Percentiles rank a stretch among this genome's conserved stretches.
These are phyloP conservation scores for Yamadazyma takamatsuzukensis DNA, from an alignment of 805 yeast species.

Conservation along the genomic window DNA sequence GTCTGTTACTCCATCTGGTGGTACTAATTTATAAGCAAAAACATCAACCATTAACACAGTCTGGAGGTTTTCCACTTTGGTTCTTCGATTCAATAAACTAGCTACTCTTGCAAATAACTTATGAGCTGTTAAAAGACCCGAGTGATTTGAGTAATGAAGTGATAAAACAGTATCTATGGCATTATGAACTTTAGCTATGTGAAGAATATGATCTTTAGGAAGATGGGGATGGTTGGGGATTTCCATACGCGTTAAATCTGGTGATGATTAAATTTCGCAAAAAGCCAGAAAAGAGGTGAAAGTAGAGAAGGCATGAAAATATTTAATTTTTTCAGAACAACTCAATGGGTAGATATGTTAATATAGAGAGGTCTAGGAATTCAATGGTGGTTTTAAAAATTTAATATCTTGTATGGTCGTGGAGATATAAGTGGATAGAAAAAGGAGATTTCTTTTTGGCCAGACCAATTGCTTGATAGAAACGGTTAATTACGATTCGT, in stretches of 20 bases:
- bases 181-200: slow-evolving; percentile 6
- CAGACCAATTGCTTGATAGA: too few species aligned
- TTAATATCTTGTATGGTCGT: too few species aligned
- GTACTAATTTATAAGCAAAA: slow-evolving; percentile 8
- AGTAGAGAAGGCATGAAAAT: neutral
- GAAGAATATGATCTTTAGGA: neutral
- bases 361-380: too few species aligned
- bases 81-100: slow-evolving; percentile 14
- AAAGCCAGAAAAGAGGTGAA: neutral
- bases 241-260: slow-evolving; percentile 1
- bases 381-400: too few species aligned
- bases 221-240: slow-evolving; percentile 3
- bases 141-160: slow-evolving; percentile 31
- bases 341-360: too few species aligned
- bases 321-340: too few species aligned
- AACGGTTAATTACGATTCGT: too few species aligned
- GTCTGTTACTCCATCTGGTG: slow-evolving; percentile 6
- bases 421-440: too few species aligned
- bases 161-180: slow-evolving; percentile 32
- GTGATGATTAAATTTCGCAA: neutral
- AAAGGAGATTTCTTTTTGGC: too few species aligned
- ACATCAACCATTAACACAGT: slow-evolving; percentile 17
- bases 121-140: slow-evolving; percentile 21
- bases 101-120: slow-evolving; percentile 20
- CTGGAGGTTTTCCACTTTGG: slow-evolving; percentile 16